Percentiles rank a stretch among this genome's conserved stretches.
Conservation (phyloP, 768 basidiomycete genomes). For the Tylopilus rubrobrunneus region DNA sequence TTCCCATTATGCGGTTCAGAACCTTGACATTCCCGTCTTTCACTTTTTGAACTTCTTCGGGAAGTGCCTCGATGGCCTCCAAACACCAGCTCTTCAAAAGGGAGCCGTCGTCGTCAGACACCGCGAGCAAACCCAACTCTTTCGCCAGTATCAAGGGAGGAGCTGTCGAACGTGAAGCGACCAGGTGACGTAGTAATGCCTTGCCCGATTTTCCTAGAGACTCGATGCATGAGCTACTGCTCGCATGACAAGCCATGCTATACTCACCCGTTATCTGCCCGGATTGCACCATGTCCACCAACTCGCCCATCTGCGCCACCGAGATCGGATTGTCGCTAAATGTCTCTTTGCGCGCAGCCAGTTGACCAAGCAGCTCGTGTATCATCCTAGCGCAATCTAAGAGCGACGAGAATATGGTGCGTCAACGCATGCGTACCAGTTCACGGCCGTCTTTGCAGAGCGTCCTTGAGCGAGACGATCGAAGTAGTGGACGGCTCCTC, state of each 20-base stretch:
- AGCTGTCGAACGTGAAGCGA: slow-evolving; percentile 41
- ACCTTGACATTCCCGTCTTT: slow-evolving; percentile 67
- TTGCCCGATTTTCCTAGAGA: slow-evolving; percentile 73
- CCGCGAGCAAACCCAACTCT: slow-evolving; percentile 45
- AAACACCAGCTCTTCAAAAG: slow-evolving; percentile 54
- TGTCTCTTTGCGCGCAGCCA: slow-evolving; percentile 54
- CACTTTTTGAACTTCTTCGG: slow-evolving; percentile 62
- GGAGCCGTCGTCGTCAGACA: slow-evolving; percentile 29
- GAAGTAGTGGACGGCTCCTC: slow-evolving; percentile 74
- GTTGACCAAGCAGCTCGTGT: slow-evolving; percentile 80
- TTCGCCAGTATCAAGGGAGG: slow-evolving; percentile 42
- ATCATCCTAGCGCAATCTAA: slow-evolving; percentile 60
- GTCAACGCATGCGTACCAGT: slow-evolving; percentile 58
- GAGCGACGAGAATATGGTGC: background rate
- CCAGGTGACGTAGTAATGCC: slow-evolving; percentile 66
- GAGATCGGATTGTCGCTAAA: slow-evolving; percentile 60
- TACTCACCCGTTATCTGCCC: slow-evolving; percentile 64
- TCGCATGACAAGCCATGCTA: background rate
- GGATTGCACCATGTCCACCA: slow-evolving; percentile 71
- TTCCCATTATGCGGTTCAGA: slow-evolving; percentile 48
- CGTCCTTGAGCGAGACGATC: slow-evolving; percentile 56
- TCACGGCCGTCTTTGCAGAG: slow-evolving; percentile 69
- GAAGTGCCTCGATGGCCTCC: slow-evolving; percentile 61
- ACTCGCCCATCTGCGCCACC: slow-evolving; percentile 60
- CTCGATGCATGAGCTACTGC: background rate